These are phyloP conservation scores for Vitis labrusca DNA, from an alignment of 164 flowering plant species.

Conservation along the genomic window DNA sequence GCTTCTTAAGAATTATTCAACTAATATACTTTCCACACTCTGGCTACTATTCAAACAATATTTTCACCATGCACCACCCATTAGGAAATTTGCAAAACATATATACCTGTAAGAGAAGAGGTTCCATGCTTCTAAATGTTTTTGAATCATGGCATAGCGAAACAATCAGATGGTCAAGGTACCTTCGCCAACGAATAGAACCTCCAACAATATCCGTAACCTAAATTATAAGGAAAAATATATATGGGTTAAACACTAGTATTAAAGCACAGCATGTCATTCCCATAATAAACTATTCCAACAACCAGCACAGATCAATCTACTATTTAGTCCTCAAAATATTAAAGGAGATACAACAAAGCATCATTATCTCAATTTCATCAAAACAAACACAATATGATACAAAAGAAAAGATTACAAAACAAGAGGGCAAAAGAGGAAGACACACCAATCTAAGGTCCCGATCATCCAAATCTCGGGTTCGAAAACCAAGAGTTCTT, in stretches of 20 bases:
- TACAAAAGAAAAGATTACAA: background rate
- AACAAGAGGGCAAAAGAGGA: background rate
- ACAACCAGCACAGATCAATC: background rate
- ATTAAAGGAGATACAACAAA: background rate
- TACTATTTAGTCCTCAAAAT: background rate
- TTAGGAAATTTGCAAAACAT: background rate
- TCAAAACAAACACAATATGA: background rate
- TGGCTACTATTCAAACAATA: too few relatives aligned
- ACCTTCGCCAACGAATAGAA: conserved; percentile 87
- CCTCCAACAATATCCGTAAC: conserved; percentile 95
- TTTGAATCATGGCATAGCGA: conserved; percentile 64
- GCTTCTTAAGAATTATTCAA: too few relatives aligned
- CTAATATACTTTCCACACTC: too few relatives aligned
- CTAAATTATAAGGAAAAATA: conserved; percentile 25
- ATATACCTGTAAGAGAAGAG: conserved; percentile 84
- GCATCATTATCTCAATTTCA: background rate
- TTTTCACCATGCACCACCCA: too few relatives aligned
- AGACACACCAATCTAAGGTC: conserved; percentile 77
- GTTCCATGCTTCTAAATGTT: conserved; percentile 70
- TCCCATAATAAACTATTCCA: too few relatives aligned
- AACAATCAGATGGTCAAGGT: conserved; percentile 76
- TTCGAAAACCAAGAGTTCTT: conserved; percentile 85
- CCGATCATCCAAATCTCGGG: conserved; percentile 67
- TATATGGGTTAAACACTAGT: background rate
- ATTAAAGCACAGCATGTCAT: too few relatives aligned